These are phyloP conservation scores for Lophiostoma macrostomum DNA, from an alignment of 495 filamentous ascomycete species.

Conservation along the genomic window DNA sequence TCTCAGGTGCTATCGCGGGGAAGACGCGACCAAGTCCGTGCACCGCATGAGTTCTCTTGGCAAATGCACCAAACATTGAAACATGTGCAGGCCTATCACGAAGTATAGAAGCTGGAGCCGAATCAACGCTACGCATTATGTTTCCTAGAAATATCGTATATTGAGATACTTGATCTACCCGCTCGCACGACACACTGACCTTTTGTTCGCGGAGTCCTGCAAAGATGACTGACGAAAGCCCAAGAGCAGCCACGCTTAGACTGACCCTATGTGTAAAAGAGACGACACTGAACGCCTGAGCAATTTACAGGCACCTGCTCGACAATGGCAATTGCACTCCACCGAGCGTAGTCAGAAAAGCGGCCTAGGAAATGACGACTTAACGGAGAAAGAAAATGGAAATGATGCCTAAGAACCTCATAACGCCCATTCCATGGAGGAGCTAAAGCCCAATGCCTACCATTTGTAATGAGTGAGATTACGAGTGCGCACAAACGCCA, in stretches of 20 bases:
- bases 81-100: too few species aligned
- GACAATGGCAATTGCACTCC: not conserved
- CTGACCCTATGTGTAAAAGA: not conserved
- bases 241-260: too few species aligned
- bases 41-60: not conserved
- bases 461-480: constrained; percentile 15
- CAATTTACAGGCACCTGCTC: constrained; percentile 10
- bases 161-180: not conserved
- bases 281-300: constrained; percentile 4
- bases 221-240: too few species aligned
- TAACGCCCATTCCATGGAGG: constrained; percentile 8
- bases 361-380: too few species aligned
- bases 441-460: not conserved
- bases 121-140: too few species aligned
- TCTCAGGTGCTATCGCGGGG: too few species aligned
- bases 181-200: not conserved
- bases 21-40: constrained; percentile 1
- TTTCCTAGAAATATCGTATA: not conserved
- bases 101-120: too few species aligned
- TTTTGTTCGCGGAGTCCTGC: too few species aligned
- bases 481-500: constrained; percentile 16
- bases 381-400: not conserved
- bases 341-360: too few species aligned
- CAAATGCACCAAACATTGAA: not conserved
- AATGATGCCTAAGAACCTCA: constrained; percentile 1